These are phyloP conservation scores for Thraustochytrium sp. DNA, from an alignment of 352 stramenopile species.

Conservation along the genomic window DNA sequence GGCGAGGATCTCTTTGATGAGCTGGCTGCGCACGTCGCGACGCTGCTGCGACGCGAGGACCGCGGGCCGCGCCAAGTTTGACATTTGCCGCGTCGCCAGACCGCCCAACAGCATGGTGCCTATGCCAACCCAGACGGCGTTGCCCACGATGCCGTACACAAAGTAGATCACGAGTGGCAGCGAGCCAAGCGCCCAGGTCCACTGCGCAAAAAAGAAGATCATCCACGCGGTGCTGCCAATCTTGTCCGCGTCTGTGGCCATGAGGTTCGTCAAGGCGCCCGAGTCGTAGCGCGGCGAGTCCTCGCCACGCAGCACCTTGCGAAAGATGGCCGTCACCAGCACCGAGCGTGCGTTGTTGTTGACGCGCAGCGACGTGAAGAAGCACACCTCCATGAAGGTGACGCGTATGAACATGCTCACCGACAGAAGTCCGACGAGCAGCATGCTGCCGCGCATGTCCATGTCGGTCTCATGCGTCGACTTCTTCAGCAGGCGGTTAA, in stretches of 20 bases:
- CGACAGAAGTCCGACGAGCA: background rate
- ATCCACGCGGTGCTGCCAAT: slow-evolving; percentile 23
- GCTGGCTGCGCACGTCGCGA: slow-evolving; percentile 19
- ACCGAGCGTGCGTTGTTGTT: slow-evolving; percentile 39
- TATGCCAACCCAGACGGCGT: slow-evolving; percentile 1
- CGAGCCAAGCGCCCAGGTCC: slow-evolving; percentile 22
- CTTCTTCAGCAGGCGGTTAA: background rate
- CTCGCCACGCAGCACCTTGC: background rate
- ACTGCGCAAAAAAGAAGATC: slow-evolving; percentile 39
- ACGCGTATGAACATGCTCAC: slow-evolving; percentile 42
- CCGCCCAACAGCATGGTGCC: slow-evolving; percentile 17
- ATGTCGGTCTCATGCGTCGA: background rate
- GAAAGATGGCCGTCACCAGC: slow-evolving; percentile 4
- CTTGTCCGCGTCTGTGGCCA: slow-evolving; percentile 44
- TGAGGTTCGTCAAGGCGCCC: slow-evolving; percentile 37
- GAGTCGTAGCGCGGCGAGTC: background rate
- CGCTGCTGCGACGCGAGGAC: background rate
- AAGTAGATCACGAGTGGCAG: slow-evolving; percentile 34
- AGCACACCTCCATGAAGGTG: slow-evolving; percentile 45
- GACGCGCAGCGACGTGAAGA: slow-evolving; percentile 12
- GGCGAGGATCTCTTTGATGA: slow-evolving; percentile 35
- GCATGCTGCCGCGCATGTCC: background rate
- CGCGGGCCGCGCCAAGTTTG: background rate
- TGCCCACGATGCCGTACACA: slow-evolving; percentile 18
- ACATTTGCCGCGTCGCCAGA: background rate